These are phyloP conservation scores for Coemansia asiatica DNA, from an alignment of 192 early-diverging fungal species.

Conservation along the genomic window DNA sequence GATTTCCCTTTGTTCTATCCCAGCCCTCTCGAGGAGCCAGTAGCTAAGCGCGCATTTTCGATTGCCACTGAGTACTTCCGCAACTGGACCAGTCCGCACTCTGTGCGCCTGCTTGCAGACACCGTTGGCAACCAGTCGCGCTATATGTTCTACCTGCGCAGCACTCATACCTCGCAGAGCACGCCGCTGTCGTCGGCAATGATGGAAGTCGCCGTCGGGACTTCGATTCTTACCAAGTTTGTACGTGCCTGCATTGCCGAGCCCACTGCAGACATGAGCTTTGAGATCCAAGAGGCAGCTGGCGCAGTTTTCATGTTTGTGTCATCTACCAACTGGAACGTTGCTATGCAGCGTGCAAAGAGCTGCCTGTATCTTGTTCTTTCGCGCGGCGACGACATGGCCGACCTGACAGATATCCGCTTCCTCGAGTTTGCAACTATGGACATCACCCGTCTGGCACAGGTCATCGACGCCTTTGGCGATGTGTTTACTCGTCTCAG, in stretches of 20 bases:
- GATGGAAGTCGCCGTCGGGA: slow-evolving; percentile 36
- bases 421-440: slow-evolving; percentile 84
- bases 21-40: slow-evolving; percentile 44
- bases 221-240: slow-evolving; percentile 42
- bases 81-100: slow-evolving; percentile 36
- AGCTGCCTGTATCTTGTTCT: slow-evolving; percentile 64
- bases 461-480: slow-evolving; percentile 59
- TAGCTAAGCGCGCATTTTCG: slow-evolving; percentile 54
- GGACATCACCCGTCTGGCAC: slow-evolving; percentile 70
- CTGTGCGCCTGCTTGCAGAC: slow-evolving; percentile 44
- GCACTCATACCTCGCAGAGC: slow-evolving; percentile 52
- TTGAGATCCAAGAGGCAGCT: slow-evolving; percentile 80
- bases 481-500: slow-evolving; percentile 60
- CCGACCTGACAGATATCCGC: slow-evolving; percentile 78
- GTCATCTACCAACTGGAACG: slow-evolving; percentile 85
- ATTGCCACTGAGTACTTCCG: slow-evolving; percentile 52
- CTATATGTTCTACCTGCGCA: slow-evolving; percentile 41
- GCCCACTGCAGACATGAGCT: slow-evolving; percentile 35
- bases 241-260: slow-evolving; percentile 59
- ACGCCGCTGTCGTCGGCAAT: slow-evolving; percentile 29
- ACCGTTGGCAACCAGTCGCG: slow-evolving; percentile 46
- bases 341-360: slow-evolving; percentile 73
- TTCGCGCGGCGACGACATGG: slow-evolving; percentile 66
- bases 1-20: slow-evolving; percentile 47
- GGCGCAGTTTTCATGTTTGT: slow-evolving; percentile 83